Evolutionary conservation across 371 early-diverging fungal genomes (phyloP).

Genomic region (Mucor sp.): DNA sequence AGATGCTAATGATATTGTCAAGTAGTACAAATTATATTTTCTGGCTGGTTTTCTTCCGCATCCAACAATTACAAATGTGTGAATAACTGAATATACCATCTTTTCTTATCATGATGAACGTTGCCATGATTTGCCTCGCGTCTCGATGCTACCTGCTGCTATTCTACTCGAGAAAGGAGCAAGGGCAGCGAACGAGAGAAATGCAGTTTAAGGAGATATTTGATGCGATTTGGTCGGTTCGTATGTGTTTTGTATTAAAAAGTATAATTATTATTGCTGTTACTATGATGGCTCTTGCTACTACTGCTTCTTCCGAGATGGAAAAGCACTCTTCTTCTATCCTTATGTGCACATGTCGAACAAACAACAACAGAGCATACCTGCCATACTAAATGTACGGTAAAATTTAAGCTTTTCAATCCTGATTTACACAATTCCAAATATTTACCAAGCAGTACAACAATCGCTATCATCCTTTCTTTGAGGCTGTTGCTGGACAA

Average conservation of each 20-base stretch:
- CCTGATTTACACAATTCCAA: background rate
- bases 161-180: background rate
- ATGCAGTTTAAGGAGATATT: background rate
- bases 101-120: background rate
- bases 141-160: background rate
- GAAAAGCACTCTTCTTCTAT: background rate
- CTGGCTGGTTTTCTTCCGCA: background rate
- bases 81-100: background rate
- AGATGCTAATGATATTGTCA: background rate
- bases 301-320: background rate
- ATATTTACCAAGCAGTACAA: conserved; percentile 38
- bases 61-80: background rate
- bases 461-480: conserved; percentile 27
- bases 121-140: background rate
- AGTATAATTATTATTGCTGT: conserved; percentile 1
- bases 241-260: background rate
- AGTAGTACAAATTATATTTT: background rate
- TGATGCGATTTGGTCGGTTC: background rate
- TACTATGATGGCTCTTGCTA: background rate
- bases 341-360: conserved; percentile 26
- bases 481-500: conserved; percentile 35
- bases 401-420: background rate
- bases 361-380: conserved; percentile 32
- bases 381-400: conserved; percentile 21
- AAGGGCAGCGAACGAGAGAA: background rate